These are phyloP conservation scores for Tetraselmis chui DNA, from an alignment of 139 green algal species.

Conservation along the genomic window DNA sequence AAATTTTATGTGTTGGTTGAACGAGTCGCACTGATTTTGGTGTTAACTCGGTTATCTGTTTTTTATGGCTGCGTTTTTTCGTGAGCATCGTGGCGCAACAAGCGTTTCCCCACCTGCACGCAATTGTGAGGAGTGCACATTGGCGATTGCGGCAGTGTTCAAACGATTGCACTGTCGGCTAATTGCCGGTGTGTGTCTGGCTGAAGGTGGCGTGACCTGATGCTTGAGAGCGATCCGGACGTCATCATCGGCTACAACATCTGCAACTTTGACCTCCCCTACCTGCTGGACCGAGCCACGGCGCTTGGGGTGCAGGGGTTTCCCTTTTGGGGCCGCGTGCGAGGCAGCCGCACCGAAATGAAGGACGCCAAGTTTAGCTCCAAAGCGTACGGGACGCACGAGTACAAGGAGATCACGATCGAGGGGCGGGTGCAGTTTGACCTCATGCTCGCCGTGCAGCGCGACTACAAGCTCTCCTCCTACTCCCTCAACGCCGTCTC, in stretches of 20 bases:
- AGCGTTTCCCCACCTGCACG: too few species aligned
- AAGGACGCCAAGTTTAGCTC: conserved; percentile 77
- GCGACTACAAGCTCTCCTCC: conserved; percentile 94
- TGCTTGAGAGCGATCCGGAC: conserved; percentile 77
- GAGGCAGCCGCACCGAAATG: conserved; percentile 59
- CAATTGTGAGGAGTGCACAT: too few species aligned
- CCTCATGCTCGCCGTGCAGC: conserved; percentile 84
- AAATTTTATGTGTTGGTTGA: too few species aligned
- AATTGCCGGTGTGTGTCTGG: too few species aligned
- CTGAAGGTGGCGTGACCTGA: conserved; percentile 71
- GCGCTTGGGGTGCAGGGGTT: conserved; percentile 72
- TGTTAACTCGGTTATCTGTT: too few species aligned
- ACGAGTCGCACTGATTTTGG: too few species aligned
- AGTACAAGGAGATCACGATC: conserved; percentile 98
- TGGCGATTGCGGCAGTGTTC: too few species aligned
- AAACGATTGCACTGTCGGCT: too few species aligned
- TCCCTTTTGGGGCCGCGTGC: conserved; percentile 79
- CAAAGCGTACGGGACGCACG: conserved; percentile 95
- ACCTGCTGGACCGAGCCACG: conserved; percentile 86
- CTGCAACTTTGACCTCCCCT: conserved; percentile 97
- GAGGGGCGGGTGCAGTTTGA: conserved; percentile 97
- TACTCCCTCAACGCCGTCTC: conserved; percentile 94
- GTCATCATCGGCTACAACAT: conserved; percentile 98
- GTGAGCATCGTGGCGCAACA: too few species aligned
- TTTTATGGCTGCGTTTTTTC: too few species aligned